These are phyloP conservation scores for Plasmodium blacklocki DNA, from an alignment of 169 alveolate species.

Conservation along the genomic window DNA sequence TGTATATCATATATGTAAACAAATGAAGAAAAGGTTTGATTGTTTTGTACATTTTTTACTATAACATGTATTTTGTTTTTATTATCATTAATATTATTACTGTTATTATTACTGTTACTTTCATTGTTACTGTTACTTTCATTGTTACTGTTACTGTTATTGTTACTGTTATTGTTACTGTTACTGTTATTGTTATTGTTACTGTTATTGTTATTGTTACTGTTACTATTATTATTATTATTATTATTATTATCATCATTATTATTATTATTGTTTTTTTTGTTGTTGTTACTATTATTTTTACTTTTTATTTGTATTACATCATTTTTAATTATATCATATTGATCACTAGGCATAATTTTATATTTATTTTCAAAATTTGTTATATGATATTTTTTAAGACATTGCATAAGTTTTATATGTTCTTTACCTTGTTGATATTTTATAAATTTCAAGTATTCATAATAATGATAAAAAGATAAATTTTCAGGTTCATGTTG, in stretches of 20 bases:
- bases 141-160: too few species aligned
- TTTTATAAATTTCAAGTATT: too few species aligned
- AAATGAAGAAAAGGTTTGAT: conserved; percentile 32
- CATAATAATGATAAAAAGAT: too few species aligned
- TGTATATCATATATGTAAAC: conserved; percentile 7
- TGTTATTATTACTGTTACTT: not conserved
- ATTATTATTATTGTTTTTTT: too few species aligned
- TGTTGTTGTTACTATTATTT: not conserved
- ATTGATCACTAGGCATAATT: conserved; percentile 25
- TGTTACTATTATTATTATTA: too few species aligned
- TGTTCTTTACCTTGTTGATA: not conserved
- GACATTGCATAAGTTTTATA: conserved; percentile 6
- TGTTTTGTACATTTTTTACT: conserved; percentile 14
- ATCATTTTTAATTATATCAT: conserved; percentile 44
- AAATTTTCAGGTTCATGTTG: too few species aligned
- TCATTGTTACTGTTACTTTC: not conserved
- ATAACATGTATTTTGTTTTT: not conserved
- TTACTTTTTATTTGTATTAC: conserved; percentile 10
- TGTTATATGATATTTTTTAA: conserved; percentile 9
- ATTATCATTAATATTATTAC: too few species aligned
- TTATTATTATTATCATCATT: too few species aligned
- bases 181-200: too few species aligned
- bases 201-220: too few species aligned
- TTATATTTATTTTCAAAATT: conserved; percentile 15
- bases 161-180: too few species aligned